These are phyloP conservation scores for Exophiala bonariae DNA, from an alignment of 2,329 filamentous ascomycete genomes.

Conservation along the genomic window DNA sequence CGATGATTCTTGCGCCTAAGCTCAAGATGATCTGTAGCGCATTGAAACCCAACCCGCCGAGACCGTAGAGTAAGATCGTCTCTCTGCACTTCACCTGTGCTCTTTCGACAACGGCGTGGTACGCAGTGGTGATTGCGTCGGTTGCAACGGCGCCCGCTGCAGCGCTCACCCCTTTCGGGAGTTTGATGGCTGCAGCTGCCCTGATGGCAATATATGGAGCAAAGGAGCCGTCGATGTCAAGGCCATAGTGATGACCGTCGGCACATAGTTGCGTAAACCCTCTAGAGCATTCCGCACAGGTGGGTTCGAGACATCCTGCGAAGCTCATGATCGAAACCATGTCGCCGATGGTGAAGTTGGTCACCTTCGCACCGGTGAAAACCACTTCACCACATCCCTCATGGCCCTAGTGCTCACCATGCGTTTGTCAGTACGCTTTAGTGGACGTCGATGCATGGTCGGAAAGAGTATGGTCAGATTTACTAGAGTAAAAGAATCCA, in stretches of 20 bases:
- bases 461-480: not conserved
- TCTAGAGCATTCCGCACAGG: constrained; percentile 4
- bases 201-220: constrained; percentile 10
- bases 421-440: too few relatives aligned
- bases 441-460: constrained; percentile 4
- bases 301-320: not conserved
- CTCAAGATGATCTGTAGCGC: constrained; percentile 3
- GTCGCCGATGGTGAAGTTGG: constrained; percentile 4
- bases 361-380: constrained; percentile 5
- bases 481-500: constrained; percentile 5
- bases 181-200: constrained; percentile 3
- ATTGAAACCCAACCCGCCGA: constrained; percentile 12
- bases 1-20: constrained; percentile 3
- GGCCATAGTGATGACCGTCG: constrained; percentile 3
- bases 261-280: constrained; percentile 5
- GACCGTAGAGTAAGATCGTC: constrained; percentile 5
- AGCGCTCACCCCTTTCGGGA: constrained; percentile 3
- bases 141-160: constrained; percentile 7
- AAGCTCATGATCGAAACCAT: constrained; percentile 6
- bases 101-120: constrained; percentile 8
- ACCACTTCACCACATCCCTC: constrained; percentile 21
- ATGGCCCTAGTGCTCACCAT: constrained; percentile 11
- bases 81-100: constrained; percentile 4
- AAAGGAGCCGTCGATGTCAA: constrained; percentile 7
- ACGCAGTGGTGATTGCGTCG: constrained; percentile 7